Base-by-base conservation (phyloP, 306 rosid genomes). In the Glycine soja region DNA sequence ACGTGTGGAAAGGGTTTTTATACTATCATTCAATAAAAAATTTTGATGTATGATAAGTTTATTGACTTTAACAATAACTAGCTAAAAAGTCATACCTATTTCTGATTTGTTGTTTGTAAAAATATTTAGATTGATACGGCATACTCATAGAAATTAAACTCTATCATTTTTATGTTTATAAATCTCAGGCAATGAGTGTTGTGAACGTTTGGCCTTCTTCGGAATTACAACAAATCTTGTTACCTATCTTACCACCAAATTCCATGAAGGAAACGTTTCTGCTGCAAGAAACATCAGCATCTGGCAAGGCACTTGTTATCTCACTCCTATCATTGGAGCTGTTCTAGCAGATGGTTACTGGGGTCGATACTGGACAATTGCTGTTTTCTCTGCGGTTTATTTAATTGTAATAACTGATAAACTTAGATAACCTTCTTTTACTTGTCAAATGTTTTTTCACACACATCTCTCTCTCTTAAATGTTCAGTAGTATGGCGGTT, bases 351-450 rank as follows among this genome's bases (percentile, higher is more conserved):
- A 95, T 90, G 91, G 94, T 80, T 95, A 90, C 81, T 95, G 91
- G 97, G 98, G 98, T 79, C 82, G 97, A 90, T 95, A 91, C 79
- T 91, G 98, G 97, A 95, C 98, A 18, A 91, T 95, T 76, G 91
- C 91, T 48, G 72, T 72, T 66, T 95, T 89, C 80, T 95, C 97
- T 62, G 78, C 82, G 0, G 86, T 95, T 74, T 92, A 95, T 80
- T 90, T 95, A 69, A 64, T 92, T 58, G 98, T 92, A 89, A 88
- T 82, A 42, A 18, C 6, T 2, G 43, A 46, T 30, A 43, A 59
- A 18, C 51, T 30, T 18, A 64, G 43, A 62, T 70, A 63, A 7
- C 75, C 65, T 34, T 64, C 43, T 38, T 75, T 48, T 45, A 58
- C 78, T 70, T 3, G 32, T 79, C 62, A 19, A 59, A 59, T 71